Evolutionary conservation across 495 filamentous ascomycete species (phyloP).

Genomic region (Neurospora tetraspora): DNA sequence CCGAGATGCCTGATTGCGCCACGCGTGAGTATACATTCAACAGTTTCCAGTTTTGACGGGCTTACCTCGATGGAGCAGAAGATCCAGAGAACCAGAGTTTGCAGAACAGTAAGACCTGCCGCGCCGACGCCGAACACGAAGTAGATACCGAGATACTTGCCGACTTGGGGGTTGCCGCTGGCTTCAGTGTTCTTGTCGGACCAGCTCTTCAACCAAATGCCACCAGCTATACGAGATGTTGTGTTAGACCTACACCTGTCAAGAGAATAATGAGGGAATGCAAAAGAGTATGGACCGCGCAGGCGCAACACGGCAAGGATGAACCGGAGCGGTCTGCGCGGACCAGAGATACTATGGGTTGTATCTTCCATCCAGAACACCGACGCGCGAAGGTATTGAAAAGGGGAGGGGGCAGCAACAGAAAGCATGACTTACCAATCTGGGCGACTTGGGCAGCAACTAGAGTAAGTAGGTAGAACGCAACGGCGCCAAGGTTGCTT

Average conservation of each 20-base stretch:
- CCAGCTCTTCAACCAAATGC: slow-evolving; percentile 90
- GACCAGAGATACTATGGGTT: background rate
- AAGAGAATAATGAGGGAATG: background rate
- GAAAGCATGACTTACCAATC: slow-evolving; percentile 41
- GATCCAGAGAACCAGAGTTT: slow-evolving; percentile 96
- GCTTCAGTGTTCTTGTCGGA: slow-evolving; percentile 62
- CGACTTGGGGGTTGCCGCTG: slow-evolving; percentile 62
- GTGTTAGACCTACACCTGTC: background rate
- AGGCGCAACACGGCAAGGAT: background rate
- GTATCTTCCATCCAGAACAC: background rate
- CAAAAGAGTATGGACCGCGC: background rate
- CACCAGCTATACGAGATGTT: slow-evolving; percentile 40
- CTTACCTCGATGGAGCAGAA: slow-evolving; percentile 95
- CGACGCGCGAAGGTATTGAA: background rate
- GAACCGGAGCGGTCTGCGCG: background rate
- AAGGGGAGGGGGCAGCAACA: background rate
- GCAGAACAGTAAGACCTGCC: slow-evolving; percentile 72
- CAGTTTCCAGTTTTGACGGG: background rate
- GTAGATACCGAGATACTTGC: slow-evolving; percentile 90
- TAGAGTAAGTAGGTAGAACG: slow-evolving; percentile 67
- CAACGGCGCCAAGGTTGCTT: slow-evolving; percentile 78
- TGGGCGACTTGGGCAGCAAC: slow-evolving; percentile 71
- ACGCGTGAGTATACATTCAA: slow-evolving; percentile 5
- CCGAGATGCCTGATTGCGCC: slow-evolving; percentile 57
- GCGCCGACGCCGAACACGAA: slow-evolving; percentile 90